Evolutionary conservation across 345 rosid genomes (phyloP).

Genomic region (Citrus trifoliata): DNA sequence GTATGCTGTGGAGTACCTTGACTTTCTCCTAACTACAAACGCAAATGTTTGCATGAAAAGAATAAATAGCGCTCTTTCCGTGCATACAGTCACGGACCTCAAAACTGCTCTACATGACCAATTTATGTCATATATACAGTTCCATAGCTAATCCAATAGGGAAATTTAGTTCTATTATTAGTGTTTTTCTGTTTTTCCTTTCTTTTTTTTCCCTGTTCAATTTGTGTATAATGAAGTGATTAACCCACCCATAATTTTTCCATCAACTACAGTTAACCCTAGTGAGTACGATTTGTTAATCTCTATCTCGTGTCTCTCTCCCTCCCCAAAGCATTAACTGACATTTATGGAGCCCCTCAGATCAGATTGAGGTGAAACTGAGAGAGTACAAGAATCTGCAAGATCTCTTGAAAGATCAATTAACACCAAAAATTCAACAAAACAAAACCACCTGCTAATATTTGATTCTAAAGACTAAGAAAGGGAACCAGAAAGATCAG

Average conservation of each 20-base stretch:
- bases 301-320: not conserved
- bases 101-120: not conserved
- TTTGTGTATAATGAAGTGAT: not conserved
- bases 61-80: not conserved
- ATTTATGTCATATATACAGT: not conserved
- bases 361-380: not conserved
- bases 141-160: not conserved
- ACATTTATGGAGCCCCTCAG: constrained; percentile 8
- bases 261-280: constrained; percentile 11
- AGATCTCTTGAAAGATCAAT: not conserved
- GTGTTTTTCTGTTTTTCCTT: too few relatives aligned
- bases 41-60: constrained; percentile 1
- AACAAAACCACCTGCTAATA: constrained; percentile 10
- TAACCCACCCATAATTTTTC: not conserved
- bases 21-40: too few relatives aligned
- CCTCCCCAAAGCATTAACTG: not conserved
- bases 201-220: not conserved
- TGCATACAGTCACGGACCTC: not conserved
- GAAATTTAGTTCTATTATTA: not conserved
- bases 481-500: constrained; percentile 8
- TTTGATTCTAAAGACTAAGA: constrained; percentile 4
- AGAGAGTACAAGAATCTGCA: constrained; percentile 2
- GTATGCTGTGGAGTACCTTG: too few relatives aligned
- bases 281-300: not conserved
- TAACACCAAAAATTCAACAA: constrained; percentile 4